phyloP scores from a whole-genome alignment of 2,329 filamentous ascomycete genomes.

The Fusarium protoensiforme region DNA sequence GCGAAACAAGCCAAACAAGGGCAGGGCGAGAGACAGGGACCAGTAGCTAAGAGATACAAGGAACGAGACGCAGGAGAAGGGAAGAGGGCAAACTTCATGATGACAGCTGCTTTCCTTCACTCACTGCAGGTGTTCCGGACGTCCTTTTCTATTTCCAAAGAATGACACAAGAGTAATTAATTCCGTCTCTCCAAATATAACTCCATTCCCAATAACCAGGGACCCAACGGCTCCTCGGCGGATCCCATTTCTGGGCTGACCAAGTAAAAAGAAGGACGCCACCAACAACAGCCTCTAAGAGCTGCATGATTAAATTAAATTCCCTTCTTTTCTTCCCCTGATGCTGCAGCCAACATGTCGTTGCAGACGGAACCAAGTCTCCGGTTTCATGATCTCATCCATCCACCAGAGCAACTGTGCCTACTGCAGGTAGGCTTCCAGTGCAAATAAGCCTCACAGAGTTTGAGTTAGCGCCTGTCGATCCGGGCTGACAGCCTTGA shows the following conservation, averaged over 20 bases:
- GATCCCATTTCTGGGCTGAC: not conserved
- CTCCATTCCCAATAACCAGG: not conserved
- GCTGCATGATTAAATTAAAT: not conserved
- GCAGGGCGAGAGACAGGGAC: not conserved
- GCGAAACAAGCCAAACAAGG: not conserved
- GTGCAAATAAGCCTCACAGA: not conserved
- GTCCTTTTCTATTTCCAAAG: not conserved
- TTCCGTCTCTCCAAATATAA: not conserved
- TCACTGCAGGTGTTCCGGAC: too few species aligned
- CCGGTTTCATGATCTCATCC: not conserved
- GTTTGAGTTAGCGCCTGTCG: not conserved
- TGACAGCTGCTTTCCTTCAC: not conserved
- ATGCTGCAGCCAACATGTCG: not conserved
- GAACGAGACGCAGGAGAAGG: not conserved
- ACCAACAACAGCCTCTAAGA: not conserved
- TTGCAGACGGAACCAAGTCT: not conserved
- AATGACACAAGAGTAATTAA: not conserved
- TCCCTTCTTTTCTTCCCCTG: not conserved
- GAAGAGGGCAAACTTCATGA: not conserved
- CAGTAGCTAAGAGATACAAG: not conserved
- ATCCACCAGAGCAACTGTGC: not conserved
- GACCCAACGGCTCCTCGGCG: not conserved
- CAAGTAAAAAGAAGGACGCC: not conserved
- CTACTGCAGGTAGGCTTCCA: too few species aligned
- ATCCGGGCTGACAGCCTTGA: not conserved